Evolutionary conservation across 2,329 filamentous ascomycete genomes (phyloP).

Genomic region (Fusarium bactridioides): DNA sequence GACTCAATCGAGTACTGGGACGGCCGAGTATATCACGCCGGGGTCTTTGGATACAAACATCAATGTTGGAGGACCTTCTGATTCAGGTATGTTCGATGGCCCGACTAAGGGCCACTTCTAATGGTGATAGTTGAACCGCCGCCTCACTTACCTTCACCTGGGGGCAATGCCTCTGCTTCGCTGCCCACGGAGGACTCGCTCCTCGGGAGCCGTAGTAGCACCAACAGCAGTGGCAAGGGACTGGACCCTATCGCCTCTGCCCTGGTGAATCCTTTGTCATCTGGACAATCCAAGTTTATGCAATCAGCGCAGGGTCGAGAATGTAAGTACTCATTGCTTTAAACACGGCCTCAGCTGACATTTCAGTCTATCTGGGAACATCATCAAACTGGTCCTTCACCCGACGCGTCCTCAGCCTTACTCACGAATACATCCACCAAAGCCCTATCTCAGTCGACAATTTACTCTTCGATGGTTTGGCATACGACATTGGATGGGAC

Average conservation of each 20-base stretch:
- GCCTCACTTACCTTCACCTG: conserved; percentile 1
- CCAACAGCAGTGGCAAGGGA: conserved; percentile 19
- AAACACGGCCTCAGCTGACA: neutral
- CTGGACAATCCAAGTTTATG: conserved; percentile 52
- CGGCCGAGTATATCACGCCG: conserved; percentile 33
- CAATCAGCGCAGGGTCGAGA: conserved; percentile 50
- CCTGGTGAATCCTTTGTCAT: conserved; percentile 54
- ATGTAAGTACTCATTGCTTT: conserved; percentile 44
- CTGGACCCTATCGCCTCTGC: conserved; percentile 43
- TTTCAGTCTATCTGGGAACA: conserved; percentile 60
- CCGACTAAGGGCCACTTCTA: rapidly evolving
- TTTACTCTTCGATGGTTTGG: conserved; percentile 59
- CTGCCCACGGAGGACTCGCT: conserved; percentile 21
- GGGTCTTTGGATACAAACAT: conserved; percentile 34
- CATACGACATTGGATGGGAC: conserved; percentile 62
- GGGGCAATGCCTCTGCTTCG: conserved; percentile 15
- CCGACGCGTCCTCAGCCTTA: conserved; percentile 57
- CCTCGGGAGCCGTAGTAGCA: conserved; percentile 27
- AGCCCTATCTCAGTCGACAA: conserved; percentile 52
- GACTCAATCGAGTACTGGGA: conserved; percentile 9
- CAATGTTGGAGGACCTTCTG: conserved; percentile 24
- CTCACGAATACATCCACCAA: conserved; percentile 56
- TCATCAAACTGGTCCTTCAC: conserved; percentile 66
- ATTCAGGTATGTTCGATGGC: conserved; percentile 6
- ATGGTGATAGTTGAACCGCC: conserved; percentile 1